Evolutionary conservation across 1,284 basidiomycete genomes (phyloP).

Genomic region (Athelia sp.): DNA sequence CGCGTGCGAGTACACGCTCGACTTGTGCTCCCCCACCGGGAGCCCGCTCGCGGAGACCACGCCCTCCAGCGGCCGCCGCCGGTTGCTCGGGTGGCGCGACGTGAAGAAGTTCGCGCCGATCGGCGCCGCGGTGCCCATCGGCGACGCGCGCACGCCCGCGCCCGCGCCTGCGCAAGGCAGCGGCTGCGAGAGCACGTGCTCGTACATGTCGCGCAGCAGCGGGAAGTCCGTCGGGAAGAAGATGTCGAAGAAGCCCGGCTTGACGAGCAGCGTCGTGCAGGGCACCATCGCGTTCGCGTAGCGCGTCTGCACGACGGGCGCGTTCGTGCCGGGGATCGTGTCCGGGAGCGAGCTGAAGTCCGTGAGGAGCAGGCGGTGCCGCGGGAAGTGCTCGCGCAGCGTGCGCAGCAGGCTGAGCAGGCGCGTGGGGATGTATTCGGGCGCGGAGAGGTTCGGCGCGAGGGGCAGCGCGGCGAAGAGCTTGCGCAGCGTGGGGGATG

Average conservation of each 20-base stretch:
- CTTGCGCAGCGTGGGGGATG: constrained; percentile 50
- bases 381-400: constrained; percentile 83
- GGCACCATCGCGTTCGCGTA: constrained; percentile 83
- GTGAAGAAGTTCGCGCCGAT: constrained; percentile 68
- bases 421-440: constrained; percentile 92
- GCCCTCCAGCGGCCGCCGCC: constrained; percentile 61
- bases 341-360: constrained; percentile 92
- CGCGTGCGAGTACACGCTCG: constrained; percentile 77
- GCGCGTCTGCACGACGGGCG: constrained; percentile 96
- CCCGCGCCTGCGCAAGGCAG: constrained; percentile 21
- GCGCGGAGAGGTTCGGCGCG: constrained; percentile 85
- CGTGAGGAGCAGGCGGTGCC: constrained; percentile 86
- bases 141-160: constrained; percentile 37
- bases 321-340: constrained; percentile 78
- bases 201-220: constrained; percentile 83
- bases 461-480: constrained; percentile 75
- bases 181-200: constrained; percentile 68
- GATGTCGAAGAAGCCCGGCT: constrained; percentile 97
- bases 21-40: constrained; percentile 75
- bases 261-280: constrained; percentile 87
- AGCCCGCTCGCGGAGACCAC: constrained; percentile 69
- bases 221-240: constrained; percentile 97
- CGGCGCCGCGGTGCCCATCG: constrained; percentile 45
- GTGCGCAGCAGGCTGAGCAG: constrained; percentile 83
- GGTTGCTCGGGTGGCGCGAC: constrained; percentile 49